Base-by-base conservation (phyloP, 2,329 filamentous ascomycete species). In the Ceratocystis eucalypticola region DNA sequence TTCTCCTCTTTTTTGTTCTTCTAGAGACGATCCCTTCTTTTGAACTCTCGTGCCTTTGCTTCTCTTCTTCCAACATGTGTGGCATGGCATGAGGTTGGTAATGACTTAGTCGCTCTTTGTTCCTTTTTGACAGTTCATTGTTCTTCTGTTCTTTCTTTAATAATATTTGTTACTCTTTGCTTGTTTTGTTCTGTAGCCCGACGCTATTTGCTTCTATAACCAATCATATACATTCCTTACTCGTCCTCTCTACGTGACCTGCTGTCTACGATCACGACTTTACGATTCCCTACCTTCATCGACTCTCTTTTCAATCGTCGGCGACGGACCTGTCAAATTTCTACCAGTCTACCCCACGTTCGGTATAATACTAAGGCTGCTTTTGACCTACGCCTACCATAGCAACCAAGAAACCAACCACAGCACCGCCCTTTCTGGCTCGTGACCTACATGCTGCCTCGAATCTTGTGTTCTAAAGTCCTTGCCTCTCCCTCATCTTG, bases 21-120 rank as follows among this genome's bases (percentile, higher is more conserved):
- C 28, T 22, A 22, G 37, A 25, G 48, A 50, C 48, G 48, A 50
- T 50, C 53, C 45, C 25, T 28, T 25, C 53, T 50, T 20, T 55
- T 41, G 37, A 41, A 0, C 37, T 41, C 37, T 41, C 37, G 8
- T 55, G 2, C 44, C 8, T 64, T 7, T 59, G 28, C 20, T 22
- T 55, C 25, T 59, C 15, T 15, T 37, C 17, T 37, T 37, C 4
- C 48, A 53, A 25, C 48, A 53, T 53, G 48, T 28, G 20, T 28
- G 20, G 48, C 22, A n/a, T 28, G 20, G 48, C 22, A n/a, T 59
- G 28, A 20, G 3, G 30, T n/a, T 30, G 28, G 5, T 37, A n/a
- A n/a, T 59, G 55, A 59, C 22, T 25, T 59, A 59, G 55, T 37
- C 55, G 25, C 20, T 59, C 55, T 59, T 59, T 59, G 55, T 59